phyloP scores from a whole-genome alignment of 208 protist genomes.

The Acanthamoeba triangularis region DNA sequence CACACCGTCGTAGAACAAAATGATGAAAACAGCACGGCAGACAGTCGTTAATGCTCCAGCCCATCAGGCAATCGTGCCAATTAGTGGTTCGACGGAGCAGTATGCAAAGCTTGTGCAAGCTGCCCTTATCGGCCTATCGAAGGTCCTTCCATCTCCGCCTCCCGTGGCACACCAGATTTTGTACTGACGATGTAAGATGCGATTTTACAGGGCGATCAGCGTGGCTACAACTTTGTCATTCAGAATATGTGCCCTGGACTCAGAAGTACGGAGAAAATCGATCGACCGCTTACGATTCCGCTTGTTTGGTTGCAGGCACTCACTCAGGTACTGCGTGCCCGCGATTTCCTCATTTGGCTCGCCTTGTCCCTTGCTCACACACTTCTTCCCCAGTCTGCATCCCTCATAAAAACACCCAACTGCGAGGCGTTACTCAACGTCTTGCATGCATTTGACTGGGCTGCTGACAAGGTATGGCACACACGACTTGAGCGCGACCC shows the following conservation, averaged over 20 bases:
- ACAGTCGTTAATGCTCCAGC: not conserved
- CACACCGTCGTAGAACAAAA: not conserved
- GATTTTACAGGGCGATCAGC: conserved; percentile 24
- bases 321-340: conserved; percentile 8
- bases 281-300: not conserved
- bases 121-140: not conserved
- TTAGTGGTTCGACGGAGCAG: conserved; percentile 19
- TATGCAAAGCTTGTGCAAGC: conserved; percentile 35
- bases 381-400: not conserved
- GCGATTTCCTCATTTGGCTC: not conserved
- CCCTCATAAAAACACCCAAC: conserved; percentile 12
- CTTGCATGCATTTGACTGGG: conserved; percentile 60
- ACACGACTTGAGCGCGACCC: not conserved
- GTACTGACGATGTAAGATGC: not conserved
- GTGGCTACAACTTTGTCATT: conserved; percentile 50
- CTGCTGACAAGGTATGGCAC: not conserved
- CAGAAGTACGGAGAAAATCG: not conserved
- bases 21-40: conserved; percentile 52
- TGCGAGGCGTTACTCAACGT: conserved; percentile 37
- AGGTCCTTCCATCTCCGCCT: not conserved
- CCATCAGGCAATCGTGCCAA: not conserved
- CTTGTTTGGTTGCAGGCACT: conserved; percentile 51
- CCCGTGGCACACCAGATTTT: not conserved
- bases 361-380: not conserved
- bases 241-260: not conserved